Base-by-base conservation (phyloP, 306 rosid genomes). In the Ormosia semicastrata region DNA sequence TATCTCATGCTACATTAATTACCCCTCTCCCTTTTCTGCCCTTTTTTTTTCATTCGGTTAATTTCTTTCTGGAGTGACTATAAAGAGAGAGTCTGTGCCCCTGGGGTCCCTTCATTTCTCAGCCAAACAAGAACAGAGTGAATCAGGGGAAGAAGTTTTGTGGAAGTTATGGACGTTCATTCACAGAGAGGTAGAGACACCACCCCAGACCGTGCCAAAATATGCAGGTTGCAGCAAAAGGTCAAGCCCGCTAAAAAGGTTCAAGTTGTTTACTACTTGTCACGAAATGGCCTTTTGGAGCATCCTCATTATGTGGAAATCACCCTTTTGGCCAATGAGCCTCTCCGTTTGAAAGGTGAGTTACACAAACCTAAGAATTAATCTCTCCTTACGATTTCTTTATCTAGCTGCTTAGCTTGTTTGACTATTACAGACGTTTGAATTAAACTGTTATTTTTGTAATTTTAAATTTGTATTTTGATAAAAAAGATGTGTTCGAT, bases 301-400 rank as follows among this genome's bases (percentile, higher is more conserved):
- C 98, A 93, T 66, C 98, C 98, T 17, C 98, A 95, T 81, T 93
- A 82, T 88, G 83, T 95, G 80, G 98, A 95, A 57, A 50, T 95
- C 65, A 47, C 87, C 53, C 98, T 91, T 73, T 80, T 77, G 10
- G 54, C 91, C 79, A 89, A 80, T 75, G 89, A 91, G 41, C 92
- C 98, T 56, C 97, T 95, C 67, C 98, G 95, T 13, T 76, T 95
- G 11, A 91, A 86, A 83, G 97, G 98, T 90, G 34, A 34, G 40
- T 58, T n/a, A 12, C 24, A 24, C 24, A 24, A 24, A 24, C 24
- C 24, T 24, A 24, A 24, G 24, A 24, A 24, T 24, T 24, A 24
- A 24, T 24, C 24, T 24, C 24, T 24, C 24, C 2, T 29, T 4
- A 49, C 13, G 2, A 12, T 49, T n/a, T 12, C 57, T 4, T 3